These are phyloP conservation scores for Sclerotinia borealis DNA, from an alignment of 2,329 filamentous ascomycete species.

Conservation along the genomic window DNA sequence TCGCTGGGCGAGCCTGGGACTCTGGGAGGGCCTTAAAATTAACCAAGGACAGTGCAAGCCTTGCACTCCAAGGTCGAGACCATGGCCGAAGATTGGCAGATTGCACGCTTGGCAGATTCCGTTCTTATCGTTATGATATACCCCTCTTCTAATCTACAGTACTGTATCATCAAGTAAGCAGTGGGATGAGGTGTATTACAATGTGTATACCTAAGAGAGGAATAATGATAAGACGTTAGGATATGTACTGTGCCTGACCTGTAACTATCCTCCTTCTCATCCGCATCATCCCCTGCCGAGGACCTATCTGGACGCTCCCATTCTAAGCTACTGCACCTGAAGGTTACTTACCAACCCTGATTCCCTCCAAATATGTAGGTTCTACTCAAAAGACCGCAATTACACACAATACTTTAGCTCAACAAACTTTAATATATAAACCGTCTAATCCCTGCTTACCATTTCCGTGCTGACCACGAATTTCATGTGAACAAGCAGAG, in stretches of 20 bases:
- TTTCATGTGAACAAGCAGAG: neutral
- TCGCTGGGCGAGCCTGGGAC: neutral
- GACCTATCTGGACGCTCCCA: neutral
- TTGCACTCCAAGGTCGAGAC: conserved; percentile 7
- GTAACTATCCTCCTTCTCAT: neutral
- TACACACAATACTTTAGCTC: neutral
- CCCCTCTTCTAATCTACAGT: conserved; percentile 10
- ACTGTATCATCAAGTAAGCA: neutral
- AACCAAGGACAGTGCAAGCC: neutral
- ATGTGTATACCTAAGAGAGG: neutral
- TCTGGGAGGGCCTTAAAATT: neutral
- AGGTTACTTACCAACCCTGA: neutral
- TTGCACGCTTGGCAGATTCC: conserved; percentile 3
- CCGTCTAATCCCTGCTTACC: conserved; percentile 3
- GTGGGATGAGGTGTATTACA: neutral
- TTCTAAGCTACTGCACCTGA: neutral
- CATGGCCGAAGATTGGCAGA: neutral
- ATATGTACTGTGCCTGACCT: neutral
- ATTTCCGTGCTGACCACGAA: conserved; percentile 7
- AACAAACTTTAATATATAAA: conserved; percentile 8
- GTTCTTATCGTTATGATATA: conserved; percentile 12
- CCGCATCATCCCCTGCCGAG: neutral
- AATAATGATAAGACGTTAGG: neutral
- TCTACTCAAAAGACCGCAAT: neutral
- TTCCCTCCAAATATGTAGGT: neutral